phyloP scores from a whole-genome alignment of 2,329 filamentous ascomycete genomes.

The Colletotrichum theobromicola region DNA sequence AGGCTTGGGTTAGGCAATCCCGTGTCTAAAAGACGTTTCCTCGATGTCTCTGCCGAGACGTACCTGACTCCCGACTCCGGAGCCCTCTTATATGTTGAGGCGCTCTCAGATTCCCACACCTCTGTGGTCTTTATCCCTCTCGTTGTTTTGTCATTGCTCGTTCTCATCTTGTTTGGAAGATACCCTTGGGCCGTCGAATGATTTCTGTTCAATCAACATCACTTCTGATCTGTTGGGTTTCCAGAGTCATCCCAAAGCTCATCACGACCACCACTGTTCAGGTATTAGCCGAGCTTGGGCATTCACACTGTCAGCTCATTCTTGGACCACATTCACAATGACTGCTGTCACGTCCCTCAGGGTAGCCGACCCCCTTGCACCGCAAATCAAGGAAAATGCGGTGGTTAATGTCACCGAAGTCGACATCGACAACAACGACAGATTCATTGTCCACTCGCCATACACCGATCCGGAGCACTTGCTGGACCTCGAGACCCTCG shows the following conservation, averaged over 20 bases:
- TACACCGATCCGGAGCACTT: constrained; percentile 75
- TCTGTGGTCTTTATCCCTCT: neutral
- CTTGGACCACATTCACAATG: neutral
- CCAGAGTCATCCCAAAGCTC: neutral
- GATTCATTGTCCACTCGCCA: constrained; percentile 72
- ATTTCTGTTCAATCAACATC: neutral
- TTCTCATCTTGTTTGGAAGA: neutral
- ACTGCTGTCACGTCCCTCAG: constrained; percentile 5
- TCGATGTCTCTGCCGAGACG: constrained; percentile 4
- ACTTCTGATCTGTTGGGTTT: neutral
- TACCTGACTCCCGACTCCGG: neutral
- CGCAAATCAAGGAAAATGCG: constrained; percentile 5
- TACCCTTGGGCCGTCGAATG: neutral
- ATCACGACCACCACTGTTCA: neutral
- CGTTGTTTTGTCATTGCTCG: neutral
- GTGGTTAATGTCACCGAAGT: constrained; percentile 8
- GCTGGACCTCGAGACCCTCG: constrained; percentile 72
- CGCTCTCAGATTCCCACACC: neutral
- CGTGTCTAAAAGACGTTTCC: constrained; percentile 23
- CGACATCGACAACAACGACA: constrained; percentile 15
- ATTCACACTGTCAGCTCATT: neutral
- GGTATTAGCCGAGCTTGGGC: neutral
- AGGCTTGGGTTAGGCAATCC: constrained; percentile 24
- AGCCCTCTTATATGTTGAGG: constrained; percentile 1
- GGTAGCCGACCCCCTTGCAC: constrained; percentile 6